phyloP scores from a whole-genome alignment of 2,329 filamentous ascomycete species.

The Xylariaceae sp. region DNA sequence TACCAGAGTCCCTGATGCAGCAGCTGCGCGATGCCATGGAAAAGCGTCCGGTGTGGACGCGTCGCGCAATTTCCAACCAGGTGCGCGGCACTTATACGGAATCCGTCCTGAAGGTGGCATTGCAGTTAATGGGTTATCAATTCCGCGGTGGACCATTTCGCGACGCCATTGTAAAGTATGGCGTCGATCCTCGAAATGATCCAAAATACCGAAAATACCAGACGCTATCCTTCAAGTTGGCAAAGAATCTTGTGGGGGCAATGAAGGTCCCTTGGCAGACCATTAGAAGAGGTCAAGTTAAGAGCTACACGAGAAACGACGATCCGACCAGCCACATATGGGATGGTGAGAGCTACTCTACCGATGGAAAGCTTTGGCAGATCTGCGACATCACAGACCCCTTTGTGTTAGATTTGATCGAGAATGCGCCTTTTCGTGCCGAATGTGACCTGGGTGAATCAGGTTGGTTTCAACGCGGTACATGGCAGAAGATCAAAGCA shows the following conservation, averaged over 20 bases:
- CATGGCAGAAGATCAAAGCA: constrained; percentile 75
- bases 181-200: constrained; percentile 75
- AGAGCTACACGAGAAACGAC: constrained; percentile 35
- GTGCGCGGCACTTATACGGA: constrained; percentile 50
- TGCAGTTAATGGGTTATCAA: constrained; percentile 83
- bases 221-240: constrained; percentile 78
- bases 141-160: constrained; percentile 91
- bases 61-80: constrained; percentile 72
- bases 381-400: constrained; percentile 88
- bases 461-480: constrained; percentile 81
- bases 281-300: constrained; percentile 40
- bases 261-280: constrained; percentile 47
- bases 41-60: constrained; percentile 78
- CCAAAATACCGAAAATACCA: constrained; percentile 78
- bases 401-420: constrained; percentile 60
- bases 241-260: constrained; percentile 44
- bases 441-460: constrained; percentile 58
- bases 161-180: constrained; percentile 79
- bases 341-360: constrained; percentile 67
- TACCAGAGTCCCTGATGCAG: constrained; percentile 59
- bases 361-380: constrained; percentile 90
- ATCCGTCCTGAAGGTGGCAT: constrained; percentile 63
- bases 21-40: constrained; percentile 62
- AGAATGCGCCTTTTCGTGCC: constrained; percentile 53
- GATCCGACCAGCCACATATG: constrained; percentile 65